Evolutionary conservation across 805 yeast genomes (phyloP).

Genomic region (Yamadazyma scolyti): DNA sequence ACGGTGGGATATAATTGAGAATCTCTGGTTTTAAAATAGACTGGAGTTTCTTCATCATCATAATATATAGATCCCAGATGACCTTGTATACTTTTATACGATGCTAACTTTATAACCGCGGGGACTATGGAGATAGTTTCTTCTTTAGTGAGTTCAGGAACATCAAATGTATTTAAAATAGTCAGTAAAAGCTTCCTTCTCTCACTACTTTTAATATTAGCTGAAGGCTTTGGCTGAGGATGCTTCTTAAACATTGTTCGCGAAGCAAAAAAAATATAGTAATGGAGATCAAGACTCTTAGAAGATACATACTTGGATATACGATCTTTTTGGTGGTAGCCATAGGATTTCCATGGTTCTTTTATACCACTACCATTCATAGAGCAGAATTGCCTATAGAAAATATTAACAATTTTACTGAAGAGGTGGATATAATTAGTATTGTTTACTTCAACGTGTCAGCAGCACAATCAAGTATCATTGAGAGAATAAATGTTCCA

Average conservation of each 20-base stretch:
- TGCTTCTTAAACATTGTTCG: conserved; percentile 61
- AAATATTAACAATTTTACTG: conserved; percentile 15
- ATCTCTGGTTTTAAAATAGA: conserved; percentile 67
- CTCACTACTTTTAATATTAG: conserved; percentile 82
- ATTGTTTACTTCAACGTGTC: too few species aligned
- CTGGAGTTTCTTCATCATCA: conserved; percentile 60
- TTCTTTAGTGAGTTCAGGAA: conserved; percentile 41
- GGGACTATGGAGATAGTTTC: conserved; percentile 45
- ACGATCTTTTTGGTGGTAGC: conserved; percentile 12
- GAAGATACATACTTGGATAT: conserved; percentile 1
- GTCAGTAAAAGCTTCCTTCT: conserved; percentile 50
- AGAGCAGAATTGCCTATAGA: conserved; percentile 57
- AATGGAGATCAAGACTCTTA: too few species aligned
- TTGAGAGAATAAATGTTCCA: too few species aligned
- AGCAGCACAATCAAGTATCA: too few species aligned
- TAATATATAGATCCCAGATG: conserved; percentile 62
- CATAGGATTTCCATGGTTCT: conserved; percentile 60
- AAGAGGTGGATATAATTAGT: too few species aligned
- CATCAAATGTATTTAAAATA: conserved; percentile 39
- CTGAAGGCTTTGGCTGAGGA: conserved; percentile 62
- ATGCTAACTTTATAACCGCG: conserved; percentile 54
- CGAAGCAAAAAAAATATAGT: too few species aligned
- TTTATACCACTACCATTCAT: conserved; percentile 55
- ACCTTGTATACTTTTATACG: conserved; percentile 52
- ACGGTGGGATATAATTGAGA: conserved; percentile 63